Conservation (phyloP, 2,329 filamentous ascomycete genomes). For the Trichoderma citrinoviride region DNA sequence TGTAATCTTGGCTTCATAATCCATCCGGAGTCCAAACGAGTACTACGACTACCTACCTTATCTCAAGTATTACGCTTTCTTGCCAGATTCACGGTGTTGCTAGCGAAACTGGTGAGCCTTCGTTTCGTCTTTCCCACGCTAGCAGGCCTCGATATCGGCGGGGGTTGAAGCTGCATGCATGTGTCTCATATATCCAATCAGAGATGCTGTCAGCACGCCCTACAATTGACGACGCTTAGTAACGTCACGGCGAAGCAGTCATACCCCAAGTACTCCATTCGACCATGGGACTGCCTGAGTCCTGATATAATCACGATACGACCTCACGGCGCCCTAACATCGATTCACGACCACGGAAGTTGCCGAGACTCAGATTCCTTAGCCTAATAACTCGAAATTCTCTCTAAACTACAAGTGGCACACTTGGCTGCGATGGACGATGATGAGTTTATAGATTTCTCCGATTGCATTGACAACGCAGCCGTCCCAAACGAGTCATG, state of each 20-base stretch:
- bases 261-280: too few species aligned
- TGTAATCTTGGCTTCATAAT: too few species aligned
- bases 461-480: background rate
- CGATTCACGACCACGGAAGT: background rate
- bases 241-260: background rate
- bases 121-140: background rate
- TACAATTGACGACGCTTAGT: constrained; percentile 1
- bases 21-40: too few species aligned
- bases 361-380: background rate
- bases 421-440: background rate
- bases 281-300: too few species aligned
- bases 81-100: too few species aligned
- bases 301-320: background rate
- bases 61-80: too few species aligned
- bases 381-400: background rate
- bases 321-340: background rate
- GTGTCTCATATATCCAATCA: background rate
- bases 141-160: background rate
- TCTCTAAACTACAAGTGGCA: background rate
- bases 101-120: too few species aligned
- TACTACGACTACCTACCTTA: too few species aligned
- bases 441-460: background rate
- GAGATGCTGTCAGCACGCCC: background rate
- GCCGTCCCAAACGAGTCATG: background rate
- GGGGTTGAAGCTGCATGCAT: background rate